A percentile compares a stretch with the other conserved stretches of the same genome.
Evolutionary conservation across 441 rosid species (phyloP).

Genomic region (Aquilaria agallochum): DNA sequence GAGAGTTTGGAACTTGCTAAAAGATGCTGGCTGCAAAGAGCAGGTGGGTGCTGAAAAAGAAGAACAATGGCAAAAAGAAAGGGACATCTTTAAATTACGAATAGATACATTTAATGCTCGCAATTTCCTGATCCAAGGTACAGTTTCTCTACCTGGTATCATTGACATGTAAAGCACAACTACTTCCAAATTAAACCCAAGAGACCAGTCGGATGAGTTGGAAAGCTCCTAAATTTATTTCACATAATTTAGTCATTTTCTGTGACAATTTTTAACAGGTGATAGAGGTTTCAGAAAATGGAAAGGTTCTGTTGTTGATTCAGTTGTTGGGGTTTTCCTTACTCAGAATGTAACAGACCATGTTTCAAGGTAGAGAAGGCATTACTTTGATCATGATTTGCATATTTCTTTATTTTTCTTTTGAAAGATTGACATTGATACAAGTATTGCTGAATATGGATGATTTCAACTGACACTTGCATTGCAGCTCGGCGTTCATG

Average conservation of each 20-base stretch:
- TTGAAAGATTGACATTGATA: background rate
- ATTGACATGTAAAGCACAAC: background rate
- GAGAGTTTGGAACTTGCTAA: slow-evolving; percentile 40
- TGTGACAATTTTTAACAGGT: slow-evolving; percentile 23
- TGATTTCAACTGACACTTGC: background rate
- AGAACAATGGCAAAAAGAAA: slow-evolving; percentile 37
- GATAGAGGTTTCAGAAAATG: slow-evolving; percentile 58
- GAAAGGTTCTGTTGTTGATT: slow-evolving; percentile 66
- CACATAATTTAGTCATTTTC: background rate
- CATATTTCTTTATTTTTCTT: background rate
- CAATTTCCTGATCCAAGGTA: slow-evolving; percentile 52
- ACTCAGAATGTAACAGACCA: slow-evolving; percentile 62
- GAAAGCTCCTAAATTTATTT: no score
- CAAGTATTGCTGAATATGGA: background rate
- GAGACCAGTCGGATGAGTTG: no score
- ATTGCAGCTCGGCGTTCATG: slow-evolving; percentile 54
- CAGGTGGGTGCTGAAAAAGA: slow-evolving; percentile 21
- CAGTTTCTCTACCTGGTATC: background rate
- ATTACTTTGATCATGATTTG: background rate
- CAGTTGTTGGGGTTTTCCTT: slow-evolving; percentile 51
- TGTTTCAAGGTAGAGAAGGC: slow-evolving; percentile 49
- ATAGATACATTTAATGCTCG: slow-evolving; percentile 39
- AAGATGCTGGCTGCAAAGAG: slow-evolving; percentile 17
- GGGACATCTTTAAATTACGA: slow-evolving; percentile 28
- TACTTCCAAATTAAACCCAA: no score